Evolutionary conservation across 1,284 basidiomycete species (phyloP), one percentile per base, ranked within the genome.

Genomic region (Ceratobasidium sp.): DNA sequence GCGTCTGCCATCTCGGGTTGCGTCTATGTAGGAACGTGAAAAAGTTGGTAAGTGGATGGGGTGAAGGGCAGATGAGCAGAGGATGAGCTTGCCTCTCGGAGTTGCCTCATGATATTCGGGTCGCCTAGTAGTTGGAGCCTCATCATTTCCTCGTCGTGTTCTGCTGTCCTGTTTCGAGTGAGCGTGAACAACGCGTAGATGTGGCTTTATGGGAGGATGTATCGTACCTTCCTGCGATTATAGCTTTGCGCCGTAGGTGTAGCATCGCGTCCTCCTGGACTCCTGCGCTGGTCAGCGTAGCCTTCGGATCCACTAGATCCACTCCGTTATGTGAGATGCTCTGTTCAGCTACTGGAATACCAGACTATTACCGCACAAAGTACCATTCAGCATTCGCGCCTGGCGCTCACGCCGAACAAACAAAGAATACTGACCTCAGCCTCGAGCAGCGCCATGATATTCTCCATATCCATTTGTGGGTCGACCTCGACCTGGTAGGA

Each of bases 71-170:
- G 7, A 53, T 17, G 60, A 27, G 57, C 65, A 53, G 54, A 72
- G 76, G 67, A 17, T 72, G 33, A 75, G 78, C 87, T 77, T 67
- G 93, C 95, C 79, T 89, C 83, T 72, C 88, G 90, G 14, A 99
- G 82, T 80, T 95, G 89, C 3, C 85, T 82, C 90, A 98, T 93
- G 41, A 98, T 83, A 0, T 85, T 80, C 0, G 95, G 94, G 82
- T 98, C 90, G 2, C 94, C 93, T 17, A 98, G 85, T 19, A 97
- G 82, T 79, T 97, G 96, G 29, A 96, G 84, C 9, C 97, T 89
- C 90, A 97, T 94, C 86, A 93, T 91, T 82, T 99, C 97, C 31
- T 93, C 85, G 78, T 97, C 95, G 74, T 92, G 92, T 77, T 90
- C 88, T n/a, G 87, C 84, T 14, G 87, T 82, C 79, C 91, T 91